Base-by-base conservation (phyloP, 495 filamentous ascomycete species). In the Xeromyces bisporus region DNA sequence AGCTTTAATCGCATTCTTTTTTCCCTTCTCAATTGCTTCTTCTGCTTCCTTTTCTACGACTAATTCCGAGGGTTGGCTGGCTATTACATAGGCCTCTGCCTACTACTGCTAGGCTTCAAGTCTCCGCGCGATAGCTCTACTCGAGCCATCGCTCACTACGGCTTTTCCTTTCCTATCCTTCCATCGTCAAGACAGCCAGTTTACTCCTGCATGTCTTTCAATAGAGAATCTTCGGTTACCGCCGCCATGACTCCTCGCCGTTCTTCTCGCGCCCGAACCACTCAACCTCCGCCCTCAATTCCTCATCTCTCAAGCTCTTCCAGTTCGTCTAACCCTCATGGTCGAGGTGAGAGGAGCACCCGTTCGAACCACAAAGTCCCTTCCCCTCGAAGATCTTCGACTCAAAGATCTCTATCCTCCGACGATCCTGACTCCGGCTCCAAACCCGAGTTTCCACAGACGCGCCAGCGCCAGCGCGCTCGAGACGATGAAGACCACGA, bases 261-360 rank as follows among this genome's bases (percentile, higher is more conserved):
- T 51, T 93, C 85, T 30, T 89, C 87, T 44, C 75, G 89, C 57
- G 81, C 84, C 59, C 83, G 84, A 52, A 72, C 71, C 38, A 71
- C 77, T 37, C 80, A 89, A 56, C 73, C 80, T 35, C 67, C 73
- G 42, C 60, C 67, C 41, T 64, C 64, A 36, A 54, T 64, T 33
- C 71, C 76, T 26, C 75, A 83, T 34, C 73, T 81, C 47, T 67
- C 64, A 47, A 64, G 64, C 46, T 86, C 84, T 24, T 83, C 84
- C 13, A 73, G 71, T 30, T 79, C 86, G 31, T 87, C 84, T 9
- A 66, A 58, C 33, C 77, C 77, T 14, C 67, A 72, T 24, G 61
- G 52, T 39, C 69, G 80, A 37, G 20, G 20, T 5, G 80, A 87
- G 38, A 67, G 80, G 46, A 74, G 64, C 45, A 76, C 77, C 15